A percentile compares a stretch with the other conserved stretches of the same genome.
These are phyloP conservation scores for Suillus brevipes DNA, from an alignment of 768 basidiomycete genomes.

Conservation along the genomic window DNA sequence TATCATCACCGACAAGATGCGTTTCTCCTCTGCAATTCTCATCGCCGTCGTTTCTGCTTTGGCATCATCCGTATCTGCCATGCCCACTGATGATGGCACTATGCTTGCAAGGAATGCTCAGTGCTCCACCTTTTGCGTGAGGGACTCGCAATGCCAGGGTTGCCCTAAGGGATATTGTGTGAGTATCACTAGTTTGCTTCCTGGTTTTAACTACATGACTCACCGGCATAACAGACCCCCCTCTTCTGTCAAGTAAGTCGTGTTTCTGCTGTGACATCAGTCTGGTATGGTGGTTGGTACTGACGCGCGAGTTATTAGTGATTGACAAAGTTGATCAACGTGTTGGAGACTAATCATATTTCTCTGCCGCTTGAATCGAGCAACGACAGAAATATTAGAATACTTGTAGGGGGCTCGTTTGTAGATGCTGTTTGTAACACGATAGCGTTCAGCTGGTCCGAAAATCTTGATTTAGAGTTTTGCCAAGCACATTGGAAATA, in stretches of 20 bases:
- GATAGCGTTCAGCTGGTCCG: background rate
- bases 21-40: background rate
- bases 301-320: background rate
- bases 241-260: background rate
- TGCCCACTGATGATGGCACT: background rate
- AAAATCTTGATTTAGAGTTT: background rate
- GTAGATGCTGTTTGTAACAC: background rate
- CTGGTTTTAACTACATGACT: background rate
- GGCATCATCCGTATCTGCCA: background rate
- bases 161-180: background rate
- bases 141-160: background rate
- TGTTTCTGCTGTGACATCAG: background rate
- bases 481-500: background rate
- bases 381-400: background rate
- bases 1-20: background rate
- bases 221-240: background rate
- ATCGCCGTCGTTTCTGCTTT: background rate
- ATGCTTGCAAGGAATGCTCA: background rate
- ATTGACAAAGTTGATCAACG: background rate
- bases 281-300: background rate
- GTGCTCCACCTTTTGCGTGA: background rate
- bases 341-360: background rate
- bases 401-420: background rate
- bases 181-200: background rate
- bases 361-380: background rate